Percentiles rank a stretch among this genome's conserved stretches.
Evolutionary conservation across 257 asterid genomes (phyloP).

Genomic region (Dorcoceras hygrometricum): DNA sequence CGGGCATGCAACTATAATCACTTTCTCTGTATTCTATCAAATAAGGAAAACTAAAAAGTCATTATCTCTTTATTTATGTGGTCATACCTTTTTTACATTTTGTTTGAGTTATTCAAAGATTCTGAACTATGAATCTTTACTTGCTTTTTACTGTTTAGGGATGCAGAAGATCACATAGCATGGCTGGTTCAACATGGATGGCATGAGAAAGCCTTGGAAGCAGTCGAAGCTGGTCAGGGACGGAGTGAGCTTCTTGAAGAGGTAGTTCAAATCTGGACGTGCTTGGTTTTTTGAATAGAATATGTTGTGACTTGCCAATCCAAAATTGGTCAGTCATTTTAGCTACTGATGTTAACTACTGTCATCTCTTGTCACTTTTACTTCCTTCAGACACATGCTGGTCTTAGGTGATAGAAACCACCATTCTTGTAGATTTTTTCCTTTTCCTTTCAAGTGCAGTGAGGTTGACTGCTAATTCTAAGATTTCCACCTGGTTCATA

Average conservation of each 20-base stretch:
- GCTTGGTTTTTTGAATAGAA: slow-evolving; percentile 4
- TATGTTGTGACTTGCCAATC: slow-evolving; percentile 5
- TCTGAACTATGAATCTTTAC: slow-evolving; percentile 21
- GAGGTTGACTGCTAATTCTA: neutral
- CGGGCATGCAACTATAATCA: slow-evolving; percentile 1
- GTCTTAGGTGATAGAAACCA: neutral
- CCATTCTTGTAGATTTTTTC: neutral
- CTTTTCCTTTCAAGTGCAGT: slow-evolving; percentile 1
- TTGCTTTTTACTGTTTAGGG: slow-evolving; percentile 55
- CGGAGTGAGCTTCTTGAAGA: slow-evolving; percentile 94
- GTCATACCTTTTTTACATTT: slow-evolving; percentile 3
- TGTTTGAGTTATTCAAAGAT: slow-evolving; percentile 9
- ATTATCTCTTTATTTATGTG: slow-evolving; percentile 15
- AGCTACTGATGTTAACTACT: slow-evolving; percentile 14
- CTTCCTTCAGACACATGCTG: neutral
- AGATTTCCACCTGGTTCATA: neutral
- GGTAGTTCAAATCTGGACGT: slow-evolving; percentile 41
- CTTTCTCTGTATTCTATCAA: slow-evolving; percentile 14
- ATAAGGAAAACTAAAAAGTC: slow-evolving; percentile 16
- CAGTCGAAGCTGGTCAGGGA: slow-evolving; percentile 95
- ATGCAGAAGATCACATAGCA: slow-evolving; percentile 93
- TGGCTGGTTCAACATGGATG: slow-evolving; percentile 98
- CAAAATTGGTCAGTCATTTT: slow-evolving; percentile 12
- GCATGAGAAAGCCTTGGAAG: slow-evolving; percentile 96
- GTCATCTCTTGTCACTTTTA: neutral